Evolutionary conservation across 2,329 filamentous ascomycete species (phyloP), one percentile per base, ranked within the genome.

Genomic region (Aureobasidium vineae): DNA sequence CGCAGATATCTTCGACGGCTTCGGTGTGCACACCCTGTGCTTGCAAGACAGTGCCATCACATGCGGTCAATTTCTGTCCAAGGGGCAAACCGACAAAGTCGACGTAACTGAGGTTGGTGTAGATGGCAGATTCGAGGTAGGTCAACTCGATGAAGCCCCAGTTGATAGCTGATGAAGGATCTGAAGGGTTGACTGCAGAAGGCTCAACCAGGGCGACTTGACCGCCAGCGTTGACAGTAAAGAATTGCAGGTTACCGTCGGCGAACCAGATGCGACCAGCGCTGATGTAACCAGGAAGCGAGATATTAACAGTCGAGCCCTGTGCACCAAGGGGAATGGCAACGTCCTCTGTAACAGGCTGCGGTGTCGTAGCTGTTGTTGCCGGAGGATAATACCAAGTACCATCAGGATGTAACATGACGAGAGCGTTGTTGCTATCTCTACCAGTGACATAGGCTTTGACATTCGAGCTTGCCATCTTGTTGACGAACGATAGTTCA

Each of bases 11-110:
- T 38, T 82, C 78, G 3, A 90, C 79, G 3, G 87, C 88, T 70
- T 85, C 77, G 0, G 81, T 68, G 0, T 79, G 75, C 75, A 90
- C 84, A 2, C 89, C 89, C 79, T 73, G 88, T 89, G 73, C 74
- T 54, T 76, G 19, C 78, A 83, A 53, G 75, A 77, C 77, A 69
- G 81, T 80, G 52, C 83, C 84, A 52, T 76, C 74, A 23, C 78
- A 79, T 68, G 81, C 83, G 65, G 77, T 76, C 53, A 88, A 81
- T 68, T 77, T 74, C 69, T 88, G 80, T 47, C 82, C 81, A n/a
- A 86, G 78, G 0, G 81, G 75, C 19, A 85, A 75, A 5, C 82
- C 72, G 36, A 73, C 67, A 53, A 75, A 74, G 63, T 75, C 73
- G 43, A 75, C 72, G 56, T 72, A 74, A n/a, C 68, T 71, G 50